phyloP scores from a whole-genome alignment of 2,329 filamentous ascomycete genomes.

The Botrytis squamosa region DNA sequence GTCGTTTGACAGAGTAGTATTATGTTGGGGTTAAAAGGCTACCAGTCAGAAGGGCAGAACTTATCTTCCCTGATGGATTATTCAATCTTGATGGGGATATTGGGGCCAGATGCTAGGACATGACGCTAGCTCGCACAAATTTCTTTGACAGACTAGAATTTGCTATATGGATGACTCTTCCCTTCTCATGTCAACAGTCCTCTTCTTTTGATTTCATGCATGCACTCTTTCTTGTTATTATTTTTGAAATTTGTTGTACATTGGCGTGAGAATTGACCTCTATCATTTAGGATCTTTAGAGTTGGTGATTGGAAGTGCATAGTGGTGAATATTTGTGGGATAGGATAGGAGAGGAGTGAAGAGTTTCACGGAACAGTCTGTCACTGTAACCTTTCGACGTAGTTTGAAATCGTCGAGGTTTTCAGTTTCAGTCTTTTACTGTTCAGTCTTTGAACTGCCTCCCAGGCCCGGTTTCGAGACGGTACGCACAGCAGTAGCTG shows the following conservation, averaged over 20 bases:
- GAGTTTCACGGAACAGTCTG: neutral
- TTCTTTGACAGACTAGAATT: neutral
- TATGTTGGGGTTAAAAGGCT: neutral
- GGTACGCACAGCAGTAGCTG: neutral
- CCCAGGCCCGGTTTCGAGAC: neutral
- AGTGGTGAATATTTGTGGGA: neutral
- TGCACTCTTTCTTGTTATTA: neutral
- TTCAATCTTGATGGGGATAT: neutral
- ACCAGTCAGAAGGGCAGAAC: constrained; percentile 5
- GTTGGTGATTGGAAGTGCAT: neutral
- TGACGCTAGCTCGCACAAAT: constrained; percentile 8
- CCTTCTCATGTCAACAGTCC: neutral
- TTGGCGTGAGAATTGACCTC: neutral
- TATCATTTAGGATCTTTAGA: neutral
- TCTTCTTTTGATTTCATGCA: neutral
- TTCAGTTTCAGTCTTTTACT: constrained; percentile 4
- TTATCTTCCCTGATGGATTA: constrained; percentile 6
- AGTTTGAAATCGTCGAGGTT: constrained; percentile 19
- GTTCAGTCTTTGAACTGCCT: neutral
- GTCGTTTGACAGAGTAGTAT: constrained; percentile 12
- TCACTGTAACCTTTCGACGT: constrained; percentile 17
- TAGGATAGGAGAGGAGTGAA: neutral
- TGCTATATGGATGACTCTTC: constrained; percentile 3
- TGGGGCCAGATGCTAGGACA: neutral
- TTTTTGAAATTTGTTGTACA: neutral